Conservation (phyloP, 768 basidiomycete genomes). For the Glaciozyma martinii region DNA sequence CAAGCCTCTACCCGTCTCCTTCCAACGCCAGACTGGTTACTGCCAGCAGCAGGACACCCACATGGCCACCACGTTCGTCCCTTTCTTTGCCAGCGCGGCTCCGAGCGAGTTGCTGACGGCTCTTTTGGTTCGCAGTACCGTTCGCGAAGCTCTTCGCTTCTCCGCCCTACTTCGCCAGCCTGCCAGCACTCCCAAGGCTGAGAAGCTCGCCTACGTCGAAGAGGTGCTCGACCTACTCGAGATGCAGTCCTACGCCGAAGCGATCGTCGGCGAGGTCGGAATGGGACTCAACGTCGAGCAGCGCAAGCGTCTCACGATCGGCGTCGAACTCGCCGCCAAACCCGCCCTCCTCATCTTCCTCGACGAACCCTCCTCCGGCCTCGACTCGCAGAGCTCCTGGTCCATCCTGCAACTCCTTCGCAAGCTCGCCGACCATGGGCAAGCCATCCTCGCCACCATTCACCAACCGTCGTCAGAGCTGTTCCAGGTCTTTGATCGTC, state of each 20-base stretch:
- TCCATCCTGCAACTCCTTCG: constrained; percentile 52
- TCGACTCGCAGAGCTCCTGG: constrained; percentile 32
- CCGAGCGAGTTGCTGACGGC: too few species aligned
- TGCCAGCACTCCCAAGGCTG: constrained; percentile 23
- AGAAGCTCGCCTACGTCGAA: constrained; percentile 42
- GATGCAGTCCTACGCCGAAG: constrained; percentile 43
- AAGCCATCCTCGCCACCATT: constrained; percentile 59
- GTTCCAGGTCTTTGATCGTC: constrained; percentile 70
- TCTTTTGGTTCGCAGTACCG: background rate
- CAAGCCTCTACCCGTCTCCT: constrained; percentile 38
- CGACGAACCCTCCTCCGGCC: constrained; percentile 74
- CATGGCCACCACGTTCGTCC: background rate
- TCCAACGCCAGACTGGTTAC: constrained; percentile 43
- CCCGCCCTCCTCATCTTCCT: constrained; percentile 76
- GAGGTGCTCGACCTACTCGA: constrained; percentile 42
- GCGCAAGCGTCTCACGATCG: constrained; percentile 59
- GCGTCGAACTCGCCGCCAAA: constrained; percentile 75
- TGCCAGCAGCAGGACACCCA: constrained; percentile 37
- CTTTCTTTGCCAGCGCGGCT: too few species aligned
- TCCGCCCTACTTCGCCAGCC: constrained; percentile 42
- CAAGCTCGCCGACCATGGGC: constrained; percentile 66
- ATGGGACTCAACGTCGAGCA: constrained; percentile 39
- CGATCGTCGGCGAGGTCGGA: constrained; percentile 44
- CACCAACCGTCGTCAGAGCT: constrained; percentile 54
- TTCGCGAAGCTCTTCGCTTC: constrained; percentile 33